Evolutionary conservation across 1,284 basidiomycete species (phyloP).

Genomic region (Cystobasidiaceae sp.): DNA sequence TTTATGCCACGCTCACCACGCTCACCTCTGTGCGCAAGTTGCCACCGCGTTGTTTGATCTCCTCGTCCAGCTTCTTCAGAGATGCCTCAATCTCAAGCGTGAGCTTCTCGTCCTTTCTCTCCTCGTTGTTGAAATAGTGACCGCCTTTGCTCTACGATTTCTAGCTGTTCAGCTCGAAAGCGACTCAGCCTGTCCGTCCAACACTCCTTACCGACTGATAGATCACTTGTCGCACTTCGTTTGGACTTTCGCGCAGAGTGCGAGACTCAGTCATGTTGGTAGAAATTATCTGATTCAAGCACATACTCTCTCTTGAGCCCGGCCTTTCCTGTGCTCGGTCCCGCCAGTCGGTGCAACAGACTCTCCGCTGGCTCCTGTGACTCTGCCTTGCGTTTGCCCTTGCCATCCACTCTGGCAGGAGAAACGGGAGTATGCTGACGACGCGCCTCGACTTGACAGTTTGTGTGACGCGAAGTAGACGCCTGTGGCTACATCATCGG

Average conservation of each 20-base stretch:
- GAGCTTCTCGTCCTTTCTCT: conserved; percentile 66
- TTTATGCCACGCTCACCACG: no score
- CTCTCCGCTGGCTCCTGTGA: conserved; percentile 18
- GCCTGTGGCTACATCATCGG: no score
- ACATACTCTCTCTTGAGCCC: conserved; percentile 35
- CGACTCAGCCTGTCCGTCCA: no score
- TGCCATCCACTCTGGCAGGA: no score
- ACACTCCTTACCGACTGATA: conserved; percentile 35
- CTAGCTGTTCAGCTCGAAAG: no score
- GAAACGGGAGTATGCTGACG: no score
- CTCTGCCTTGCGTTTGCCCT: conserved; percentile 26
- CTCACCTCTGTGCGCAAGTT: conserved; percentile 46
- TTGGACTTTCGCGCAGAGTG: no score
- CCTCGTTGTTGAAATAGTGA: conserved; percentile 61
- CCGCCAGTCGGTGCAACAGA: conserved; percentile 34
- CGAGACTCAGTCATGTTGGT: no score
- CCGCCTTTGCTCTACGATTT: conserved; percentile 36
- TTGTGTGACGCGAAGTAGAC: no score
- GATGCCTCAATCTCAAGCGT: conserved; percentile 60
- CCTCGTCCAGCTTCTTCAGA: conserved; percentile 61
- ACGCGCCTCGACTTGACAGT: no score
- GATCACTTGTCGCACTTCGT: conserved; percentile 34
- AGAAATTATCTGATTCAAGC: no score
- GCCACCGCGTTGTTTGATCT: conserved; percentile 56
- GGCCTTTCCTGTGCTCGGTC: conserved; percentile 39